Conservation (phyloP, 78 protist species). For the Monocercomonoides exilis region DNA sequence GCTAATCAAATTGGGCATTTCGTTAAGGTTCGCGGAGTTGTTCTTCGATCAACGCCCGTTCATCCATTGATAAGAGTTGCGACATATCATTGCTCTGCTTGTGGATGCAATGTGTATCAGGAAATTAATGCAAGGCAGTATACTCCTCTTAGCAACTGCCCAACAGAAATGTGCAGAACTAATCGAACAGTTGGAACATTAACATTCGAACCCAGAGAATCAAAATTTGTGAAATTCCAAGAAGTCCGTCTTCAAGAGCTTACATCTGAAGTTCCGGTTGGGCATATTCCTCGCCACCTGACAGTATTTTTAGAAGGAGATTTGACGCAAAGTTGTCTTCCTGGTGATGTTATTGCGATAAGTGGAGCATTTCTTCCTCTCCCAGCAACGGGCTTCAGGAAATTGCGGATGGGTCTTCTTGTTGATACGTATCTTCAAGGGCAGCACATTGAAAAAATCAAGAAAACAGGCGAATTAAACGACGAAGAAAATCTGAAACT, state of each 20-base stretch:
- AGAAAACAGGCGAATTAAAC: background rate
- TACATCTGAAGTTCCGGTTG: conserved; percentile 85
- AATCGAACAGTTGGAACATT: conserved; percentile 42
- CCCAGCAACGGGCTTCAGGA: conserved; percentile 53
- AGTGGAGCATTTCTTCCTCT: conserved; percentile 63
- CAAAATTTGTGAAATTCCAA: conserved; percentile 85
- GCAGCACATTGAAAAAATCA: background rate
- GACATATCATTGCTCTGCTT: conserved; percentile 88
- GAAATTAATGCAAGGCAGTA: conserved; percentile 38
- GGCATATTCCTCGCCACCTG: conserved; percentile 92
- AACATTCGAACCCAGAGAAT: conserved; percentile 79
- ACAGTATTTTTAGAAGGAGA: conserved; percentile 74
- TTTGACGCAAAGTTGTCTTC: conserved; percentile 56
- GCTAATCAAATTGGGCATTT: background rate
- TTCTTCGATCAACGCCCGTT: conserved; percentile 82
- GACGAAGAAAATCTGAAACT: no score
- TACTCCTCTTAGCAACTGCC: conserved; percentile 48
- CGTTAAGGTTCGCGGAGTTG: conserved; percentile 57
- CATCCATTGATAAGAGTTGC: conserved; percentile 78
- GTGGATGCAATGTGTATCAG: conserved; percentile 82
- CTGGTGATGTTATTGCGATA: conserved; percentile 80
- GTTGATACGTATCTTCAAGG: conserved; percentile 79
- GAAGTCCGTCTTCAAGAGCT: conserved; percentile 91
- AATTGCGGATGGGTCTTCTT: conserved; percentile 65
- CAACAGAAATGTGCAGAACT: conserved; percentile 27